Evolutionary conservation across 2,329 filamentous ascomycete species (phyloP).

Genomic region (Aureobasidium sp.): DNA sequence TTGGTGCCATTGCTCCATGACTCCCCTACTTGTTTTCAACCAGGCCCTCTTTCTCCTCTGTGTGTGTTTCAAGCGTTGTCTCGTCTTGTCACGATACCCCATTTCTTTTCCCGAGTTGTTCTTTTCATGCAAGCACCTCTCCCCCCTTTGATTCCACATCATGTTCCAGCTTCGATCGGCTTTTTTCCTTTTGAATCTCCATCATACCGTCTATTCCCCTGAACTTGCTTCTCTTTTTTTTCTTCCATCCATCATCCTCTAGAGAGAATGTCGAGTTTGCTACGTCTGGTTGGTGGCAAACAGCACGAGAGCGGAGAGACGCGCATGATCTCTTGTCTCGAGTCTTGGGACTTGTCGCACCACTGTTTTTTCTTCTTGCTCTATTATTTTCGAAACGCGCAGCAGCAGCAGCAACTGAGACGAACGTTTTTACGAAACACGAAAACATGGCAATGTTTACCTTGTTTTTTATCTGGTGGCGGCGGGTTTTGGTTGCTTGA

Average conservation of each 20-base stretch:
- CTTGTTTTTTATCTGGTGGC: background rate
- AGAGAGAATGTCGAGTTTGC: background rate
- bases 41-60: background rate
- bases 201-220: background rate
- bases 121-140: background rate
- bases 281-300: background rate
- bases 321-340: background rate
- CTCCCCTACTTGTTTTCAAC: background rate
- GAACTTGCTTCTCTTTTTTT: background rate
- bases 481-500: background rate
- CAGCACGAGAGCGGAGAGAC: background rate
- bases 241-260: background rate
- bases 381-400: background rate
- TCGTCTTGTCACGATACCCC: constrained; percentile 14
- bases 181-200: background rate
- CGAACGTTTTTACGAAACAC: background rate
- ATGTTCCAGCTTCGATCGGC: background rate
- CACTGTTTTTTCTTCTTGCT: background rate
- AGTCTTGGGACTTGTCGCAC: background rate
- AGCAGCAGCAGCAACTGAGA: background rate
- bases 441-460: background rate
- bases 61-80: constrained; percentile 5
- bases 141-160: background rate
- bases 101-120: background rate
- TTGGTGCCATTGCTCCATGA: background rate